Evolutionary conservation across 345 rosid species (phyloP).

Genomic region (Noccaea caerulescens): DNA sequence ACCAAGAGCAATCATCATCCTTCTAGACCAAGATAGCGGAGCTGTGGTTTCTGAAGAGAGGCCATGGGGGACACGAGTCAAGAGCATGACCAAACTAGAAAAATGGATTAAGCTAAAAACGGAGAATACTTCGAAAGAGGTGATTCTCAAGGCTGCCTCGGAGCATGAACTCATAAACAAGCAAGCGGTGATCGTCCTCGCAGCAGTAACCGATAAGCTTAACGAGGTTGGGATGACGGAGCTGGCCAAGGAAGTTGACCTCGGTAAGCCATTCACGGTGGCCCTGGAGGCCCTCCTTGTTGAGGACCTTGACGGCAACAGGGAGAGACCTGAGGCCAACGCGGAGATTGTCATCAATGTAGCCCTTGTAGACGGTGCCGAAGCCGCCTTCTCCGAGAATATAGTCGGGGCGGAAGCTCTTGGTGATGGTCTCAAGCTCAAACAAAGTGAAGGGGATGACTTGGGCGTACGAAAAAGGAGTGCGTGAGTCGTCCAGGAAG

Average conservation of each 20-base stretch:
- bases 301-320: constrained; percentile 94
- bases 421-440: constrained; percentile 95
- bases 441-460: constrained; percentile 82
- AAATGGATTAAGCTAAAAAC: not conserved
- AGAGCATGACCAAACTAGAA: not conserved
- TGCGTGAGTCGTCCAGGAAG: constrained; percentile 65
- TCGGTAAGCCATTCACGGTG: constrained; percentile 96
- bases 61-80: not conserved
- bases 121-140: constrained; percentile 78
- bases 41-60: constrained; percentile 69
- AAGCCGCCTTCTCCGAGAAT: constrained; percentile 97
- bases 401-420: constrained; percentile 96
- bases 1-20: constrained; percentile 99
- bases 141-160: constrained; percentile 98
- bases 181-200: constrained; percentile 90
- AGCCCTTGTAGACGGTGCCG: constrained; percentile 95
- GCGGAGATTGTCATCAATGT: constrained; percentile 92
- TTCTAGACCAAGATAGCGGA: constrained; percentile 81
- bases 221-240: constrained; percentile 94
- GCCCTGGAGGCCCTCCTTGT: constrained; percentile 97
- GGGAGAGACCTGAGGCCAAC: constrained; percentile 95
- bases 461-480: constrained; percentile 63
- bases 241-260: constrained; percentile 80
- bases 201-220: constrained; percentile 94
- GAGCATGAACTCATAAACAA: constrained; percentile 93